Evolutionary conservation across 805 yeast genomes (phyloP), one percentile per base, ranked within the genome.

Genomic region (Yarrowia sp.): DNA sequence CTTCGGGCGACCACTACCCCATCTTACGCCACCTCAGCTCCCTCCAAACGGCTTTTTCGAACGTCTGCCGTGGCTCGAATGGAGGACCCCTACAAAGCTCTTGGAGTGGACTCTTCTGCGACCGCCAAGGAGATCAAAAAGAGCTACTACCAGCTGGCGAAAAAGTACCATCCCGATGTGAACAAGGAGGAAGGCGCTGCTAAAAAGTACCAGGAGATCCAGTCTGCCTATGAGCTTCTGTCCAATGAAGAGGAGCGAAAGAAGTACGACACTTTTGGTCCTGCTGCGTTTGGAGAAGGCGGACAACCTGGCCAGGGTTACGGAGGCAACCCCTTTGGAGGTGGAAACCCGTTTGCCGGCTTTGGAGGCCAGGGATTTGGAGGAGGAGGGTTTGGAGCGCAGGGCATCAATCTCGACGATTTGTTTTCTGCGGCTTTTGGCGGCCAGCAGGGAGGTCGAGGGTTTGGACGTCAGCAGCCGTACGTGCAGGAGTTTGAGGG

Each of bases 151-250:
- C 88, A 91, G 72, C 79, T 95, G 68, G 99, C 98, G 14, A 95
- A 95, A 76, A 84, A 93, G 75, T 92, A 80, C 76, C 99, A 95
- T 76, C 99, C 99, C 0, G 99, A 95, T 78, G 90, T 95, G 50
- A 95, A 93, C 76, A 95, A 93, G 76, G 97, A 90, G 68, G 83
- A 84, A 31, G 93, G 84, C 17, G 95, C 98, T 0, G 96, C 93
- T 71, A 84, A 85, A 73, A 86, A 86, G 75, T 95, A 95, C 78
- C 98, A 95, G 73, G 90, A 89, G 71, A 84, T 95, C 69, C 98
- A 93, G 74, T 95, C 89, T 68, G 96, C 98, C 1, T 95, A 96
- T 73, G 99, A 95, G 76, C 84, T 95, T 41, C 80, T 95, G 72
- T 86, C 91, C 50, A 96, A 92, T 74, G 89, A 90, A 64, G 84